Evolutionary conservation across 331 rosid genomes (phyloP).

Genomic region (Malus hybrid): DNA sequence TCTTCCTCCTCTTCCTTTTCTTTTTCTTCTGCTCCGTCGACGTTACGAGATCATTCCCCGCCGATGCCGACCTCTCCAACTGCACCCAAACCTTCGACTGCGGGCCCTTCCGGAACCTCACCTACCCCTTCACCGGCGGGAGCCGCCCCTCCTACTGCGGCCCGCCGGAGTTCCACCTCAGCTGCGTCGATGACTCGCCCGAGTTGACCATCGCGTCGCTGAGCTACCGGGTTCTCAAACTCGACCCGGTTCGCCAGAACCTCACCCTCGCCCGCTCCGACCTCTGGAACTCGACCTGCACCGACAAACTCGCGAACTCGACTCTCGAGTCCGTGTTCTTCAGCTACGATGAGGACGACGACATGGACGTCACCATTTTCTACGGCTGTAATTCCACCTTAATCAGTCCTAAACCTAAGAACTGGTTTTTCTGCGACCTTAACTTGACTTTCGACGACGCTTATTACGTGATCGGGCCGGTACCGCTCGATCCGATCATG

Average conservation of each 20-base stretch:
- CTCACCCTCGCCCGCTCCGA: constrained; percentile 41
- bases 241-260: constrained; percentile 9
- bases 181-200: constrained; percentile 23
- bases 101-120: constrained; percentile 29
- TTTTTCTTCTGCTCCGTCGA: constrained; percentile 15
- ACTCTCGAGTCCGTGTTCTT: constrained; percentile 10
- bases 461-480: constrained; percentile 34
- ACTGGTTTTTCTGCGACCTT: constrained; percentile 26
- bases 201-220: constrained; percentile 27
- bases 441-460: constrained; percentile 15
- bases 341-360: constrained; percentile 11
- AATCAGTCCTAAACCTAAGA: not conserved
- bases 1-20: not conserved
- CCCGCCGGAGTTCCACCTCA: constrained; percentile 33
- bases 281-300: constrained; percentile 59
- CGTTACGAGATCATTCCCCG: constrained; percentile 23
- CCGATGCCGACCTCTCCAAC: constrained; percentile 12
- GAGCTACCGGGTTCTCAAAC: constrained; percentile 31
- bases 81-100: constrained; percentile 47
- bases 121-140: constrained; percentile 55
- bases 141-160: constrained; percentile 42
- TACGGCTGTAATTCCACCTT: constrained; percentile 23
- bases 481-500: constrained; percentile 37
- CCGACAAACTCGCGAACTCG: constrained; percentile 13
- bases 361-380: constrained; percentile 32